Conservation (phyloP, 2,329 filamentous ascomycete species). For the Clonostachys rosea region DNA sequence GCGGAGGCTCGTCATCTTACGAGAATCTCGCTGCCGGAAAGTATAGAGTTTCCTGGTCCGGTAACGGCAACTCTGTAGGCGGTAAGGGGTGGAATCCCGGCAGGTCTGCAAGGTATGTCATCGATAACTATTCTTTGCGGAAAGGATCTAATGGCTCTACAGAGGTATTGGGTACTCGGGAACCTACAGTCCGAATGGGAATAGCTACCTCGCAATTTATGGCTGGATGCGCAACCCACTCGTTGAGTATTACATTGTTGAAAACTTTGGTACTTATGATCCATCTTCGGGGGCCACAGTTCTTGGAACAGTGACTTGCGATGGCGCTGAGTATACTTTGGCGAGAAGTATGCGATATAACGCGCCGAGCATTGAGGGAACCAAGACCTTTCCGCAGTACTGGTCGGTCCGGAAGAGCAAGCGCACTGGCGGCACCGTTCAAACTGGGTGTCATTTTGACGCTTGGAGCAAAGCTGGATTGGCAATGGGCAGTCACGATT, state of each 20-base stretch:
- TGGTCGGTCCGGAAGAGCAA: conserved; percentile 45
- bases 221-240: conserved; percentile 25
- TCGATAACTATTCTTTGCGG: background rate
- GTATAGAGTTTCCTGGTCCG: conserved; percentile 38
- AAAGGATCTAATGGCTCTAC: conserved; percentile 4
- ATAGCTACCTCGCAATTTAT: conserved; percentile 23
- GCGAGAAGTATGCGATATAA: conserved; percentile 28
- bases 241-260: conserved; percentile 26
- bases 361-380: conserved; percentile 42
- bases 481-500: conserved; percentile 41
- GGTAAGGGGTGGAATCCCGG: conserved; percentile 57
- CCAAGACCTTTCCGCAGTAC: conserved; percentile 45
- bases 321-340: conserved; percentile 30
- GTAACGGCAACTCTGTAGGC: conserved; percentile 47
- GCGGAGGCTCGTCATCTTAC: conserved; percentile 35
- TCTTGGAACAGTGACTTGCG: conserved; percentile 25
- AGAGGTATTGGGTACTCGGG: conserved; percentile 28
- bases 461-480: conserved; percentile 45
- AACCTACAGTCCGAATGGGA: conserved; percentile 20
- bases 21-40: conserved; percentile 34
- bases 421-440: conserved; percentile 44
- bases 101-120: conserved; percentile 31
- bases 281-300: conserved; percentile 21
- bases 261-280: conserved; percentile 30
- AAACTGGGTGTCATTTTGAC: conserved; percentile 43